Percentiles rank a stretch among this genome's conserved stretches.
These are phyloP conservation scores for Aphanocladium album DNA, from an alignment of 2,329 filamentous ascomycete species.

Conservation along the genomic window DNA sequence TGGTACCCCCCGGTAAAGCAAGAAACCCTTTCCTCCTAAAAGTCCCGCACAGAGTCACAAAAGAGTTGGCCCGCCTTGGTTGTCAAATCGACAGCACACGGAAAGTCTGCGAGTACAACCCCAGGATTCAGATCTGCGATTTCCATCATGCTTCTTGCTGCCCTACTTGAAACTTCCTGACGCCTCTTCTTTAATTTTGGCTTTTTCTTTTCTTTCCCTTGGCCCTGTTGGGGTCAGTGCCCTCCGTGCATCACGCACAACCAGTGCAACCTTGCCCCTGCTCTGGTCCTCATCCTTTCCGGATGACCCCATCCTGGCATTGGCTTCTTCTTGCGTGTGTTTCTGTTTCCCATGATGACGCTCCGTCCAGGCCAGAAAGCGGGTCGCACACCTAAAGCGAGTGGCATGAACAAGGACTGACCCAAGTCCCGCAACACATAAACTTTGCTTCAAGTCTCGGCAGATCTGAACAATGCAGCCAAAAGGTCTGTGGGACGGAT, in stretches of 20 bases:
- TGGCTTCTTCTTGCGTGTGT: background rate
- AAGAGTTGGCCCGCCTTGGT: background rate
- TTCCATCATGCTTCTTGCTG: background rate
- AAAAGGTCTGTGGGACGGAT: background rate
- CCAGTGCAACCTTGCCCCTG: too few species aligned
- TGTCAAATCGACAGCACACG: conserved; percentile 2
- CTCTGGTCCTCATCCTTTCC: background rate
- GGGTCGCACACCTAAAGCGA: too few species aligned
- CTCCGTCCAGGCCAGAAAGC: too few species aligned
- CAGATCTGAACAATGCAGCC: background rate
- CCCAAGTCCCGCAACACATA: background rate
- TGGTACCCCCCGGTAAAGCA: background rate
- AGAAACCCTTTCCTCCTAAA: background rate
- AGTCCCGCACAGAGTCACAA: too few species aligned
- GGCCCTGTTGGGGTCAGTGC: too few species aligned
- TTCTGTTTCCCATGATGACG: too few species aligned
- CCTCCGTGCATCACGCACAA: too few species aligned
- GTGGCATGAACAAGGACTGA: background rate
- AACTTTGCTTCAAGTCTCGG: background rate
- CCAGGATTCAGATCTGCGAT: conserved; percentile 3
- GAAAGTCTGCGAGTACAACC: conserved; percentile 8
- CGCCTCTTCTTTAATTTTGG: background rate
- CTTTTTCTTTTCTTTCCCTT: background rate
- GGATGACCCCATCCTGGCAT: background rate
- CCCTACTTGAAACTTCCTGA: background rate